A percentile compares a stretch with the other conserved stretches of the same genome.
phyloP scores from a whole-genome alignment of 768 basidiomycete species.

The Mycena crocata region DNA sequence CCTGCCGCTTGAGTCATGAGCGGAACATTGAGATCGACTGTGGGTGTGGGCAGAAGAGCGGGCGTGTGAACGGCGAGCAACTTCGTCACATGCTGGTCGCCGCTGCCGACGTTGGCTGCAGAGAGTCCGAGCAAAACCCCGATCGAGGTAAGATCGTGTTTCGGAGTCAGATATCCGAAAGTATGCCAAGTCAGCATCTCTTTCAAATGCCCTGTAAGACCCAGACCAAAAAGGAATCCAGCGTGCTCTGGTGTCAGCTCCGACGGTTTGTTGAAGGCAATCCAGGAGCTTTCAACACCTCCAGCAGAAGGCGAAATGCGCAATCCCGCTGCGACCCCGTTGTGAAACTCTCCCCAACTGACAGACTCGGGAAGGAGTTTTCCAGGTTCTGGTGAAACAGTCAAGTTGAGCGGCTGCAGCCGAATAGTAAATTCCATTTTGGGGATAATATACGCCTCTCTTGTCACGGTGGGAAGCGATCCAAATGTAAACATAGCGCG shows the following conservation, averaged over 20 bases:
- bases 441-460: constrained; percentile 83
- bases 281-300: constrained; percentile 93
- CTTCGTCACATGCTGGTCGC: constrained; percentile 90
- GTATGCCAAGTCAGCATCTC: constrained; percentile 96
- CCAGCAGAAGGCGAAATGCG: constrained; percentile 81
- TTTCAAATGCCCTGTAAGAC: constrained; percentile 90
- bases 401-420: constrained; percentile 77
- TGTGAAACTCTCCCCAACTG: constrained; percentile 98
- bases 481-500: constrained; percentile 94
- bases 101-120: constrained; percentile 88
- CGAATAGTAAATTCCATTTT: constrained; percentile 82
- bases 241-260: constrained; percentile 94
- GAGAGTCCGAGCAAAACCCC: constrained; percentile 94
- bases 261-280: constrained; percentile 93
- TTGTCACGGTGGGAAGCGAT: constrained; percentile 77
- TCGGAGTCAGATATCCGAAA: constrained; percentile 93
- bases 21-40: constrained; percentile 90
- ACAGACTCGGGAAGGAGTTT: constrained; percentile 79
- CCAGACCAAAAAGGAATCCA: constrained; percentile 94
- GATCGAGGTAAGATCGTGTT: constrained; percentile 95
- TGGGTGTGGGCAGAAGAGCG: constrained; percentile 88
- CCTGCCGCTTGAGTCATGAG: constrained; percentile 92
- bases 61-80: constrained; percentile 93
- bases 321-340: constrained; percentile 93
- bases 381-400: constrained; percentile 73